Conservation (phyloP, 306 rosid genomes). For the Cucumis cinereus region DNA sequence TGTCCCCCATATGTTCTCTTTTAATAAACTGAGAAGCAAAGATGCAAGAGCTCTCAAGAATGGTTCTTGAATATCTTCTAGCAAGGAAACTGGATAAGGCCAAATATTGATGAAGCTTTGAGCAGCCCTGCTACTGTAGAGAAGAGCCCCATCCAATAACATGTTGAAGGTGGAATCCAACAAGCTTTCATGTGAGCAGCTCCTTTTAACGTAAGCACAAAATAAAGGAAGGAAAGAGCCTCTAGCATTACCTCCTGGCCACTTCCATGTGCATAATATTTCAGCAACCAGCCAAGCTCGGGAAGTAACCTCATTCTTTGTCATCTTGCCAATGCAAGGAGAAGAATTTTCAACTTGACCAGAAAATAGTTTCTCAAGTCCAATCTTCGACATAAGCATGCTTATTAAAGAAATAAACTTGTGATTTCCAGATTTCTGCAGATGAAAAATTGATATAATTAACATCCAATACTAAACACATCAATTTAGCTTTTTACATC, state of each 20-base stretch:
- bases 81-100: conserved; percentile 40
- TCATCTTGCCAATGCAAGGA: conserved; percentile 20
- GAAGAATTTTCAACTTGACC: conserved; percentile 21
- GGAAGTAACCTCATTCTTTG: conserved; percentile 33
- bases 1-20: conserved; percentile 57
- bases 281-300: conserved; percentile 89
- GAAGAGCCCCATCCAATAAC: conserved; percentile 73
- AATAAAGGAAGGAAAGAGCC: conserved; percentile 70
- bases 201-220: conserved; percentile 40
- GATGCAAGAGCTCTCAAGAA: conserved; percentile 78
- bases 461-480: background rate
- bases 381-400: conserved; percentile 56
- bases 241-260: conserved; percentile 74
- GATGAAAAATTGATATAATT: conserved; percentile 1
- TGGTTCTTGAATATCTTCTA: conserved; percentile 73
- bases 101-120: conserved; percentile 36
- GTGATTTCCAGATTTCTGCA: conserved; percentile 63
- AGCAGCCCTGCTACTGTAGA: conserved; percentile 40
- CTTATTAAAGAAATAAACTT: conserved; percentile 53
- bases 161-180: conserved; percentile 47
- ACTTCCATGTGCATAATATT: conserved; percentile 88
- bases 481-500: background rate
- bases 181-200: conserved; percentile 36
- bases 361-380: conserved; percentile 42
- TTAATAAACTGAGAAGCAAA: conserved; percentile 45